These are phyloP conservation scores for Alternaria viburni DNA, from an alignment of 2,329 filamentous ascomycete genomes.

Conservation along the genomic window DNA sequence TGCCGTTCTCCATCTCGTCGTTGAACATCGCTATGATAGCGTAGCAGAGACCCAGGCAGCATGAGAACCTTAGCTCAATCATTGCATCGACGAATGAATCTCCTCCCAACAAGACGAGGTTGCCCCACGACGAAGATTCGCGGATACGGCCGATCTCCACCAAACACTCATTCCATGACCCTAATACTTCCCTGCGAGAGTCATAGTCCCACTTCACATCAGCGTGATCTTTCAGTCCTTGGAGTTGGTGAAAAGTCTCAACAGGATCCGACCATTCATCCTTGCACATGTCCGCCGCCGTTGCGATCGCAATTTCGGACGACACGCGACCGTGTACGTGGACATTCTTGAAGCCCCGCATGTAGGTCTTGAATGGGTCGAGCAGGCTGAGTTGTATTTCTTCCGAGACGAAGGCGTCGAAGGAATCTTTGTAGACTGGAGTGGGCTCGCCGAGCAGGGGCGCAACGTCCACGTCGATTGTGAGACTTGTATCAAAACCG, in stretches of 20 bases:
- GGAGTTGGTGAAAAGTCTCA: background rate
- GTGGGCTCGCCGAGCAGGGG: background rate
- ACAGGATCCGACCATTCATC: background rate
- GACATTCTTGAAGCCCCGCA: background rate
- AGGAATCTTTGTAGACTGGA: rapidly evolving
- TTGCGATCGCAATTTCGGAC: background rate
- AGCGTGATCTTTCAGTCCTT: background rate
- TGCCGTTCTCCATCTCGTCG: background rate
- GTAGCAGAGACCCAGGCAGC: rapidly evolving
- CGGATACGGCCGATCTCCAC: background rate
- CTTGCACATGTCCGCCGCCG: background rate
- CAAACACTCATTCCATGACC: background rate
- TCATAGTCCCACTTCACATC: background rate
- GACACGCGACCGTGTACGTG: background rate
- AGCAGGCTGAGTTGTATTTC: background rate
- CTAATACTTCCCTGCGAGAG: background rate
- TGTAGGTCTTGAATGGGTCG: background rate
- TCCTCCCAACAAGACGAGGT: background rate
- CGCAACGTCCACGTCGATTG: background rate
- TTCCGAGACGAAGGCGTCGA: background rate
- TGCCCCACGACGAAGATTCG: background rate
- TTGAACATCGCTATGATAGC: background rate
- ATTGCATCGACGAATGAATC: background rate
- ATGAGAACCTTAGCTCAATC: background rate
- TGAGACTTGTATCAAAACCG: rapidly evolving